Conservation (phyloP, 202 grass and related monocot genomes). For the Elaeis oleifera region DNA sequence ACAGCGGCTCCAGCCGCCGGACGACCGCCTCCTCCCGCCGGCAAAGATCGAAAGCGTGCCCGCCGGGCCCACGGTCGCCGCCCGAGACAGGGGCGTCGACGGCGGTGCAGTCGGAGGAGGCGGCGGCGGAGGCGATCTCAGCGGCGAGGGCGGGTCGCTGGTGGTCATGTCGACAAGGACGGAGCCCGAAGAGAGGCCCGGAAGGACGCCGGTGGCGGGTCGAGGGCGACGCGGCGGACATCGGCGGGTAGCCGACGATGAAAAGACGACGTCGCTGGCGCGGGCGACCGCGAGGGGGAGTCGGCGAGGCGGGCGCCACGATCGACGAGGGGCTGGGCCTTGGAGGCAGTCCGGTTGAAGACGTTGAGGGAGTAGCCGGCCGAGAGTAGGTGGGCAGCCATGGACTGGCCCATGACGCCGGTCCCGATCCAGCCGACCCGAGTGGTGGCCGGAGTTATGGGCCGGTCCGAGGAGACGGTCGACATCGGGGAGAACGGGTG, state of each 20-base stretch:
- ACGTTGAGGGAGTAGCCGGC: constrained; percentile 78
- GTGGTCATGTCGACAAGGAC: constrained; percentile 93
- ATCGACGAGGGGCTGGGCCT: constrained; percentile 54
- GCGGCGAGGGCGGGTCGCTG: constrained; percentile 60
- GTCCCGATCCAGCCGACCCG: constrained; percentile 91
- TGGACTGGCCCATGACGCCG: constrained; percentile 87
- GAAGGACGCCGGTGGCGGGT: constrained; percentile 45
- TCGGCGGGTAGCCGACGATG: constrained; percentile 88
- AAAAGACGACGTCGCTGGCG: constrained; percentile 74
- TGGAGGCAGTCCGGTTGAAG: constrained; percentile 70
- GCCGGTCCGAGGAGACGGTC: constrained; percentile 23
- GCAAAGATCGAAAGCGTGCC: constrained; percentile 74
- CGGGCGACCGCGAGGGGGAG: constrained; percentile 39
- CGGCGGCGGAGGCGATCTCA: constrained; percentile 46
- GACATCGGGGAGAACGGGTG: constrained; percentile 35
- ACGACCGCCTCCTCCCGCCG: constrained; percentile 56
- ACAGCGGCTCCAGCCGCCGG: constrained; percentile 48
- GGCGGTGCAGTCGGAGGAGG: constrained; percentile 31
- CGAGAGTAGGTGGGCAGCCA: constrained; percentile 77
- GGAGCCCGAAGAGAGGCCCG: constrained; percentile 50
- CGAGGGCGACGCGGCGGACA: constrained; percentile 57
- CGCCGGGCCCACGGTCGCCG: constrained; percentile 58
- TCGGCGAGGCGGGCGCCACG: constrained; percentile 38
- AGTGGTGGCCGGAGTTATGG: constrained; percentile 43
- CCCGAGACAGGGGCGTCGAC: constrained; percentile 75